Base-by-base conservation (phyloP, 495 filamentous ascomycete genomes). In the Hypomontagnella submonticulosa region DNA sequence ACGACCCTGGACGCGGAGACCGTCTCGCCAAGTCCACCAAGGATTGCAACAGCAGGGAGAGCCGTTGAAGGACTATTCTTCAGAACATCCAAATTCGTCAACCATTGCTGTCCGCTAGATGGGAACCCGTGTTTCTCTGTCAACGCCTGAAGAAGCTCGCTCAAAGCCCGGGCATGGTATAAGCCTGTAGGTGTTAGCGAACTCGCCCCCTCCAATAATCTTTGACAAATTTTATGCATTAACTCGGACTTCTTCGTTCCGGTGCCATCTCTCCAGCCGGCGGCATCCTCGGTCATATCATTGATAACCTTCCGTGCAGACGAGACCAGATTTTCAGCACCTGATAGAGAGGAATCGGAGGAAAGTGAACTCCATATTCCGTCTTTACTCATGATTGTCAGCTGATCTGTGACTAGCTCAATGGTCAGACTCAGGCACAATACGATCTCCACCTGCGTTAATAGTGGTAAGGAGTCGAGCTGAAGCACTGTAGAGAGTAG, bases 321-420 rank as follows among this genome's bases (percentile, higher is more conserved):
- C 8, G 79, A 80, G 15, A 92, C 76, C 44, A 90, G 81, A 2
- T 88, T 83, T 37, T 88, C 70, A 12, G 88, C 82, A 23, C 90
- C 90, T 1, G 79, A 77, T 41, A 88, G 84, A 30, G 81, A 70
- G 20, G 88, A 84, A 1, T 79, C 69, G 4, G 64, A 59, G 4
- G 66, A 64, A 20, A 72, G 37, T 9, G 69, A 57, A 5, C 16
- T 49, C 81, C 80, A 83, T 16, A 82, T 69, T 1, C 65, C 70
- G 34, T 74, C 59, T 2, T 71, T 36, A n/a, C 70, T 52, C 42
- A 61, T 63, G 4, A 78, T 23, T 10, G 76, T 76, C 18, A 83
- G 50, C 48, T 84, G 79, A 46, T 86, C 84, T 6, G 68, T 57
- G 4, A 74, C 78, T 10, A 84, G 63, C 18, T 77, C 71, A 15